Conservation (phyloP, 805 yeast genomes). For the Zygosaccharomyces pseudorouxii region DNA sequence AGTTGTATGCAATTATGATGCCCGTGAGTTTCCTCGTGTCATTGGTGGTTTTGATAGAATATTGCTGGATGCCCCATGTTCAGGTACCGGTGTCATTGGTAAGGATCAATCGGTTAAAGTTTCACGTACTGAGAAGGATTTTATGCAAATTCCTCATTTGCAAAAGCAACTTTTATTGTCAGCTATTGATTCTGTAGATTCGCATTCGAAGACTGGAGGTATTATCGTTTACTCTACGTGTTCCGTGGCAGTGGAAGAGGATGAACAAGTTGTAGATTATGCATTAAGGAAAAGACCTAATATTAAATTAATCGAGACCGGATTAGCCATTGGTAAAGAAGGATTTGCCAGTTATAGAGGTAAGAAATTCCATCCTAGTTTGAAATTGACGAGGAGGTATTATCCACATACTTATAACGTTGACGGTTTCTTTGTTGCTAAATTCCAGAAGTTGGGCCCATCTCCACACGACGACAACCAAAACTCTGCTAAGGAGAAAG, state of each 20-base stretch:
- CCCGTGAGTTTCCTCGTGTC: conserved; percentile 95
- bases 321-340: conserved; percentile 88
- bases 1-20: conserved; percentile 95
- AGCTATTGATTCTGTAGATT: conserved; percentile 97
- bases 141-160: conserved; percentile 91
- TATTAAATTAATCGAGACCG: conserved; percentile 89
- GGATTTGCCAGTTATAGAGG: conserved; percentile 95
- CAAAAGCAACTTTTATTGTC: conserved; percentile 90
- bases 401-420: conserved; percentile 98
- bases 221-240: conserved; percentile 95
- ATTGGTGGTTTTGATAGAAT: conserved; percentile 98
- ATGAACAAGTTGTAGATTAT: conserved; percentile 97
- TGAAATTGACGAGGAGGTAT: conserved; percentile 85
- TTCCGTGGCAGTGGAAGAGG: conserved; percentile 97
- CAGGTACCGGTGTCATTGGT: conserved; percentile 99
- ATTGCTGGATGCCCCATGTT: conserved; percentile 95
- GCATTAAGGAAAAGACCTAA: conserved; percentile 95
- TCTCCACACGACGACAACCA: conserved; percentile 79
- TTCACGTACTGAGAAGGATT: conserved; percentile 92
- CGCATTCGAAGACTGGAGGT: conserved; percentile 88
- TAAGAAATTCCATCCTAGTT: conserved; percentile 73
- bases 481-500: conserved; percentile 87
- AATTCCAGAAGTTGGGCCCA: conserved; percentile 84
- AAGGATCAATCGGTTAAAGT: conserved; percentile 94
- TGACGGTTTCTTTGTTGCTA: conserved; percentile 97